Base-by-base conservation (phyloP, 805 yeast genomes). In the Wickerhamomyces tratensis region DNA sequence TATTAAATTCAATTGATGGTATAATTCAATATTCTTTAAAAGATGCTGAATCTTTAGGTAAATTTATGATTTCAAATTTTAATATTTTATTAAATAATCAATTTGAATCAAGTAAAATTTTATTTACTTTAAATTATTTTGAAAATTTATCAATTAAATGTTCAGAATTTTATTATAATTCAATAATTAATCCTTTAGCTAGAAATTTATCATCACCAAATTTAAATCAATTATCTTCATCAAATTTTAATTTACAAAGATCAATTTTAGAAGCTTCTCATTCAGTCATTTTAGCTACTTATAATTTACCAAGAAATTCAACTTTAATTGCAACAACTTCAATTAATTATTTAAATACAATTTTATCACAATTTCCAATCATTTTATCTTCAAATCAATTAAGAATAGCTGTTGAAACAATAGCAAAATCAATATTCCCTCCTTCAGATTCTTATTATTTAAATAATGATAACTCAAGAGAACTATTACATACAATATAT, bases 241-340 rank as follows among this genome's bases (percentile, higher is more conserved):
- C 7, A 29, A 25, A 25, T 31, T n/a, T 38, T 10, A 33, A 38
- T 7, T 43, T 43, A 25, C 40, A 39, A 39, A 52, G 59, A 27
- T 56, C 63, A 2, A 49, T 77, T 6, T 58, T 79, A 10, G 91
- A 83, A 53, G 74, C 81, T 0, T 67, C 79, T 1, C 91, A 83
- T 54, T 77, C 87, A 0, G 82, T 80, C 1, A 61, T 71, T 53
- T 53, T 76, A 27, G 57, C 68, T 5, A 62, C 64, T 15, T 53
- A 49, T 30, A 43, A 54, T 35, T 43, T 41, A 8, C 54, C 52
- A 13, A 43, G 36, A 25, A 52, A 49, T 39, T 44, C 63, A 2
- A 47, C 37, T 14, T 53, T 47, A n/a, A 47, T 46, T 6, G 52
- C 57, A 7, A 36, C 44, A 1, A 49, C 51, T 9, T 57, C 67